phyloP scores from a whole-genome alignment of 441 rosid genomes.

The Pelargonium australe region DNA sequence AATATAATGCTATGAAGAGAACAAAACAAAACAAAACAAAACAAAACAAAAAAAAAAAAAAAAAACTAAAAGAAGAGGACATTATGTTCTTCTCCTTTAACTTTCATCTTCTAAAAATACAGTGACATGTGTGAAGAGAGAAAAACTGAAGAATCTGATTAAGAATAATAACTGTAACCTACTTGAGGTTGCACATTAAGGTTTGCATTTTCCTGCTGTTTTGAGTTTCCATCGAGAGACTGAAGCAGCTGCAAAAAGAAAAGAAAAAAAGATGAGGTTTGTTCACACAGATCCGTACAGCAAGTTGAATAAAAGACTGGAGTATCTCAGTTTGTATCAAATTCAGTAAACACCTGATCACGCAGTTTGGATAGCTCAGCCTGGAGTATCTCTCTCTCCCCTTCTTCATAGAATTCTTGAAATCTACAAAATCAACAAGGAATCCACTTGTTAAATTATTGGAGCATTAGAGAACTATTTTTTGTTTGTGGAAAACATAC shows the following conservation, averaged over 20 bases:
- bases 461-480: conserved; percentile 6
- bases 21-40: too few relatives aligned
- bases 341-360: conserved; percentile 57
- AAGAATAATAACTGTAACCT: conserved; percentile 18
- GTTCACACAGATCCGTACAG: conserved; percentile 19
- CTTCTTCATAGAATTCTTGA: conserved; percentile 97
- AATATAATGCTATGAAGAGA: conserved; percentile 1
- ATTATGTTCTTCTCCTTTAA: conserved; percentile 3
- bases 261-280: neutral
- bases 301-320: conserved; percentile 18
- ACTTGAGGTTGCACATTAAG: conserved; percentile 52
- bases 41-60: neutral
- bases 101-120: neutral
- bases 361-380: conserved; percentile 67
- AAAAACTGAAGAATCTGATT: conserved; percentile 6
- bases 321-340: conserved; percentile 14
- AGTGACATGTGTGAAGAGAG: neutral
- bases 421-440: conserved; percentile 41
- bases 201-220: conserved; percentile 32
- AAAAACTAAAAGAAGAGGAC: conserved; percentile 1
- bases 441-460: conserved; percentile 14
- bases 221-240: conserved; percentile 48
- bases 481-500: conserved; percentile 31
- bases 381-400: conserved; percentile 79
- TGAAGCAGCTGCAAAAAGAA: conserved; percentile 54